Base-by-base conservation (phyloP, 768 basidiomycete species). In the Myochromella boudieri region DNA sequence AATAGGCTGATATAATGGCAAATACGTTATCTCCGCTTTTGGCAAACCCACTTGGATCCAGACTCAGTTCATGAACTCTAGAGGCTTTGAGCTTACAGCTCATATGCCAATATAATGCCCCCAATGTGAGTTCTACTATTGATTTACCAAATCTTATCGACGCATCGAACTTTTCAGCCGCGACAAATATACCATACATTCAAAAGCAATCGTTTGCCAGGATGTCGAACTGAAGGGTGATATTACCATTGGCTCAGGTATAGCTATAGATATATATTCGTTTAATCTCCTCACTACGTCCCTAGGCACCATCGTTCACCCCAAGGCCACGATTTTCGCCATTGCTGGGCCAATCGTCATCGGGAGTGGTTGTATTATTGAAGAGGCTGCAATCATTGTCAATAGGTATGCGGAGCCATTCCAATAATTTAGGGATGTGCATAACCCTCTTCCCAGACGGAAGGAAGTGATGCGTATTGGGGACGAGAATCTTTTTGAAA, bases 151-250 rank as follows among this genome's bases (percentile, higher is more conserved):
- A 14, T 8, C 29, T 53, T 37, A 14, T 1, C 17, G 20, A 12
- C 24, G 44, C n/a, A 33, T 14, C 26, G 3, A 38, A 11, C 25
- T 18, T 24, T 5, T 3, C 60, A 93, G 91, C 66, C 87, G 87
- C 55, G 88, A 93, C 71, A 90, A 88, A 62, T 86, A 90, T 60
- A 87, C 85, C 5, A 91, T 97, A 36, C 91, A 95, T 55, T 89
- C 93, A 2, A 91, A 85, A 61, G 88, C 92, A 5, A 78, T 95
- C 38, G 87, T 97, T 22, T 92, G 91, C 62, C 88, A 92, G 60
- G 94, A 97, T 70, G 90, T 91, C 24, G 94, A 97, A 52, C 76
- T 98, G 56, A 91, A 91, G 62, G 95, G 97, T 41, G 88, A 94
- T 59, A 89, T 95, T 44, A 95, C 93, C 15, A 87, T 99, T 47